Base-by-base conservation (phyloP, 257 asterid genomes). In the Solanum medicagineum region DNA sequence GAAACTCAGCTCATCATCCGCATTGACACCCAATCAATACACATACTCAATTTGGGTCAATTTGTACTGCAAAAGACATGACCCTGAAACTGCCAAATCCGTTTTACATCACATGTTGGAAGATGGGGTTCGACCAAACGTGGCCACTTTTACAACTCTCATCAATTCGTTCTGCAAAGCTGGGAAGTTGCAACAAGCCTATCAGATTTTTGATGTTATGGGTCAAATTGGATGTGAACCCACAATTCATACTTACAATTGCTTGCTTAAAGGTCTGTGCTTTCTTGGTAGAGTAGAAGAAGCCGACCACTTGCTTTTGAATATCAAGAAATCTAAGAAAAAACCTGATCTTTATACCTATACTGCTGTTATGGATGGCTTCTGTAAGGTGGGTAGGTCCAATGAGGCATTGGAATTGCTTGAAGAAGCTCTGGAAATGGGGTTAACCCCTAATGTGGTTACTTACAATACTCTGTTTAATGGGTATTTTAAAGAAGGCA, bases 241-340 rank as follows among this genome's bases (percentile, higher is more conserved):
- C 86, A 95, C 98, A 14, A 90, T 94, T 86, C 89, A 91, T 85
- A 93, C 98, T 8, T 93, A 93, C 85, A 95, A 93, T 81, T 94
- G 95, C 85, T 88, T 95, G 88, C 59, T 95, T 74, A 95, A 93
- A 90, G 97, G 95, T 19, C 22, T 95, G 84, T 95, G 98, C 88
- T 93, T 92, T 66, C 97, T 94, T 12, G 98, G 98, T 75, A 91
- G 89, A 80, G 90, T 94, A n/a, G 98, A 95, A 87, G 95, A 92
- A 83, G 97, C 98, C 59, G 87, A 77, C 44, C 91, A 89, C 26
- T 84, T 93, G 83, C 86, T 94, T 81, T 68, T 20, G 32, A 90
- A 83, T 6, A 86, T 93, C 86, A 94, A 89, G 90, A 87, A 83
- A 29, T 89, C 93, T 16, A 19, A 88, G 47, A 15, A 84, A 65